These are phyloP conservation scores for Blastobotrys malaysiensis DNA, from an alignment of 1,139 yeast genomes.

Conservation along the genomic window DNA sequence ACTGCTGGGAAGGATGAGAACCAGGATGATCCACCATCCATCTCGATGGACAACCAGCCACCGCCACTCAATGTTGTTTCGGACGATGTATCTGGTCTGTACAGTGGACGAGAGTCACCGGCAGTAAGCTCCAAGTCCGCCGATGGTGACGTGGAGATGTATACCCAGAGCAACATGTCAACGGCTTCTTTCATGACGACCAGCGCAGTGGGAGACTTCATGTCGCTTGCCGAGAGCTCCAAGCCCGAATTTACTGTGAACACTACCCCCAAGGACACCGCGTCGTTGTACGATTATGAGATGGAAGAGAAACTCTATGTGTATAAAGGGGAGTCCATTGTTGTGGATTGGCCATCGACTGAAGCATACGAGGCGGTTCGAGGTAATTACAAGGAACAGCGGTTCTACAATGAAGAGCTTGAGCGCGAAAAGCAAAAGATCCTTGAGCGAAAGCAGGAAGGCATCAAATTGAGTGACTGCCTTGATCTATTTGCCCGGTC, in stretches of 20 bases:
- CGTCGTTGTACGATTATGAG: neutral
- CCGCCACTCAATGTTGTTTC: neutral
- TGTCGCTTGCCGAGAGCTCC: neutral
- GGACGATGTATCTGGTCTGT: neutral
- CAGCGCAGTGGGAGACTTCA: neutral
- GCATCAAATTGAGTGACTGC: constrained; percentile 67
- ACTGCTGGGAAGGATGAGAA: neutral
- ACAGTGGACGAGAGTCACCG: neutral
- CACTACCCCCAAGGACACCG: neutral
- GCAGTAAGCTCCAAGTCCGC: neutral
- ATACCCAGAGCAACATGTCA: neutral
- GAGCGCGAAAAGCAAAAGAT: constrained; percentile 4
- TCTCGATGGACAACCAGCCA: neutral
- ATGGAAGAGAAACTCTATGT: neutral
- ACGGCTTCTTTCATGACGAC: neutral
- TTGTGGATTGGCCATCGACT: neutral
- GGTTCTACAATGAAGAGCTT: neutral
- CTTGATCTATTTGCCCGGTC: constrained; percentile 69
- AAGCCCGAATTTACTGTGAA: neutral
- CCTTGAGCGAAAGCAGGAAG: constrained; percentile 44
- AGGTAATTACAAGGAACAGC: neutral
- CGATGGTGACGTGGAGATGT: constrained; percentile 1
- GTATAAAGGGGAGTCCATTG: neutral
- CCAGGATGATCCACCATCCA: neutral
- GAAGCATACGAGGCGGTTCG: neutral